These are phyloP conservation scores for Fabrea salina DNA, from an alignment of 169 alveolate species.

Conservation along the genomic window DNA sequence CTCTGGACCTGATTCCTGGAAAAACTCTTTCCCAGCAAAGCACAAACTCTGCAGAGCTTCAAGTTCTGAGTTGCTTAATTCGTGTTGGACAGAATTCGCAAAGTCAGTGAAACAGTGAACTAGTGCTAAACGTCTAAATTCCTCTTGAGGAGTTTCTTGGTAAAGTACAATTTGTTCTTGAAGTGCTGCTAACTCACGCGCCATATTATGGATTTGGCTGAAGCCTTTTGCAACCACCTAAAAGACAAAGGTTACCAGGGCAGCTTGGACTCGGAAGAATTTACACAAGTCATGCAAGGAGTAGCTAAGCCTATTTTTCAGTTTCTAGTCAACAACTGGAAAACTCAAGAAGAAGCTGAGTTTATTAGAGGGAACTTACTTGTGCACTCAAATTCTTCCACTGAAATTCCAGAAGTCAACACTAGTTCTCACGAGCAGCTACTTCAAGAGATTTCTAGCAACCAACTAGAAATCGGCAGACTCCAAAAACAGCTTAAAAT, in stretches of 20 bases:
- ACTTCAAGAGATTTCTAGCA: neutral
- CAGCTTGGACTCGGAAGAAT: neutral
- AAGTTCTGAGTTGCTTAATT: too few species aligned
- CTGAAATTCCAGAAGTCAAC: too few species aligned
- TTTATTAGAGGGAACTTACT: neutral
- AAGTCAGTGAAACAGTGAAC: too few species aligned
- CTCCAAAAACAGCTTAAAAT: neutral
- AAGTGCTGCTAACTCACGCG: too few species aligned
- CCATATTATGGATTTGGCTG: constrained; percentile 4
- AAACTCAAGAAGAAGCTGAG: neutral
- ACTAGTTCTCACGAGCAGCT: too few species aligned
- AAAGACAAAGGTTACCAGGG: neutral
- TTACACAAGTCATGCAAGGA: constrained; percentile 12
- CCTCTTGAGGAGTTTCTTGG: too few species aligned
- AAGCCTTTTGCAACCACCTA: neutral
- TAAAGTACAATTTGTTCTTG: too few species aligned
- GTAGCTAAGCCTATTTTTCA: constrained; percentile 16
- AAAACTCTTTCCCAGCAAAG: too few species aligned
- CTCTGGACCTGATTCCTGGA: too few species aligned
- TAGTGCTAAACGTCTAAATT: too few species aligned
- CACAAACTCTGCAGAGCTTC: too few species aligned
- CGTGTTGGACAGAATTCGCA: too few species aligned
- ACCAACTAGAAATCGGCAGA: neutral
- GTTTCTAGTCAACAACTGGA: neutral
- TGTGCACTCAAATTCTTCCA: neutral